These are phyloP conservation scores for Leccinum fibrillosum DNA, from an alignment of 768 basidiomycete genomes.

Conservation along the genomic window DNA sequence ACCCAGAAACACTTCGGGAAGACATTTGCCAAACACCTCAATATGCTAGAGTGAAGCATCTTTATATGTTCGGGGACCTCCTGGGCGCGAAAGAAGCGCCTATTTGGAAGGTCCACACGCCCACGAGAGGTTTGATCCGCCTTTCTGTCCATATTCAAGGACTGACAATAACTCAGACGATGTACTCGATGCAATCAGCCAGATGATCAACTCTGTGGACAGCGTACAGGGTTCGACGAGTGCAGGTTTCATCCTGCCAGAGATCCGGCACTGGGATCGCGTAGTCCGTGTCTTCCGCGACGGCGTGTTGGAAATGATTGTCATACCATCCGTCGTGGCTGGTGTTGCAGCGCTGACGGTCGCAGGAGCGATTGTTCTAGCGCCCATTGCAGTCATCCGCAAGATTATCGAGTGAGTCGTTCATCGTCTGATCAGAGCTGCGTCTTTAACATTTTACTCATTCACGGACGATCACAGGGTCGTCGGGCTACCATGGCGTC, in stretches of 20 bases:
- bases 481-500: conserved; percentile 5
- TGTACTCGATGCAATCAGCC: conserved; percentile 5
- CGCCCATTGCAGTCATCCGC: background rate
- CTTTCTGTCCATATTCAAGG: no score
- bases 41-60: conserved; percentile 16
- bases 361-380: background rate
- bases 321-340: conserved; percentile 3
- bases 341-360: background rate
- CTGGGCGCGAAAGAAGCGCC: conserved; percentile 6
- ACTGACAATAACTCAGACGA: background rate
- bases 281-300: background rate
- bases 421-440: background rate
- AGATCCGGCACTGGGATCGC: conserved; percentile 10
- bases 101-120: conserved; percentile 8
- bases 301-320: background rate
- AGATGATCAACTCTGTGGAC: conserved; percentile 10
- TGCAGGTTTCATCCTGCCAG: conserved; percentile 3
- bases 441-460: background rate
- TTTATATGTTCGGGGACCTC: conserved; percentile 13
- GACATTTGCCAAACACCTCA: conserved; percentile 13
- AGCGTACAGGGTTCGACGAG: conserved; percentile 10
- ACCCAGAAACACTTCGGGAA: conserved; percentile 17
- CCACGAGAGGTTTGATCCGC: conserved; percentile 7
- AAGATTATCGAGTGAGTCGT: background rate
- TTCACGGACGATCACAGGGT: background rate